Conservation (phyloP, 768 basidiomycete species). For the Naganishia kalamii region DNA sequence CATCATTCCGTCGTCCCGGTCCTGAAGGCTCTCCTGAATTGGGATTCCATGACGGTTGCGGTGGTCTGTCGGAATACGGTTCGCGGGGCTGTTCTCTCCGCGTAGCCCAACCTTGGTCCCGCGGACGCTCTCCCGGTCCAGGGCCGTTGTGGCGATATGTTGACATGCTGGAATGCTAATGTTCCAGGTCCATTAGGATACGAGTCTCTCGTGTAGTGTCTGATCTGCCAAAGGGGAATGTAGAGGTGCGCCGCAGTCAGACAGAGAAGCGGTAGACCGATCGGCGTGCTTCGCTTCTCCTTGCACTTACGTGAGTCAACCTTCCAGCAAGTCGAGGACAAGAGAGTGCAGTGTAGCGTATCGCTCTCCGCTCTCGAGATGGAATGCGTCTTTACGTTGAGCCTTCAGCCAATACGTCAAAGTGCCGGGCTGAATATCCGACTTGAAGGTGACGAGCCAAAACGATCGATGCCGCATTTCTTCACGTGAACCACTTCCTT, state of each 20-base stretch:
- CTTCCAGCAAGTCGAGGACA: too few relatives aligned
- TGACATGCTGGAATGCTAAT: not conserved
- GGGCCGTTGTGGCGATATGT: not conserved
- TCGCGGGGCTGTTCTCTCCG: not conserved
- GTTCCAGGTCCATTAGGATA: not conserved
- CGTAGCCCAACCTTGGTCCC: not conserved
- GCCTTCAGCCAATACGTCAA: too few relatives aligned
- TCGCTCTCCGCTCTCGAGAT: too few relatives aligned
- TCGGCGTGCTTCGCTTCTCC: too few relatives aligned
- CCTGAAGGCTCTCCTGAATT: not conserved
- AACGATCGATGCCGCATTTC: not conserved
- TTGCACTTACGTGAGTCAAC: too few relatives aligned
- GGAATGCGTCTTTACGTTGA: too few relatives aligned
- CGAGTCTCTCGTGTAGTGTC: not conserved
- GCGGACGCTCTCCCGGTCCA: not conserved
- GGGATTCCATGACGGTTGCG: not conserved
- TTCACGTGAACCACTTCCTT: slow-evolving; percentile 6
- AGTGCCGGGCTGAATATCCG: too few relatives aligned
- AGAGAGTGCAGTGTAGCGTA: too few relatives aligned
- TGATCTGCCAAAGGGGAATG: not conserved
- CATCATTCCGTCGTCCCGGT: not conserved
- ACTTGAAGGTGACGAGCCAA: too few relatives aligned
- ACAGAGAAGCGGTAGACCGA: too few relatives aligned
- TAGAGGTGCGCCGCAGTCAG: too few relatives aligned
- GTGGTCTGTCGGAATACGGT: not conserved